Percentiles rank a stretch among this genome's conserved stretches.
Conservation (phyloP, 2,329 filamentous ascomycete genomes). For the Venturia pyrina region DNA sequence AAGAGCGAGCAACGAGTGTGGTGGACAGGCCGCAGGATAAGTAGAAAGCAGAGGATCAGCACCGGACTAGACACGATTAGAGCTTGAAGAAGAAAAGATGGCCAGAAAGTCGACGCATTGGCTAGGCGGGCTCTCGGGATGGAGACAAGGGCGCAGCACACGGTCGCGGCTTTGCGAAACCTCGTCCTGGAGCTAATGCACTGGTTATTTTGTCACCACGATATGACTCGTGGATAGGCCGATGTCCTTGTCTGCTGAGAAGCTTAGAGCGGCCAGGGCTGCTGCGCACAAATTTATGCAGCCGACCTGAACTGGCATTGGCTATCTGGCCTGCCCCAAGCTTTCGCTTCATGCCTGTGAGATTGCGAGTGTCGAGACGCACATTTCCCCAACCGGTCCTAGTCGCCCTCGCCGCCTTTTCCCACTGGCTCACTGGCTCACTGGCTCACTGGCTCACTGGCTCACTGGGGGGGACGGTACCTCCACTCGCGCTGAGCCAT, state of each 20-base stretch:
- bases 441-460: no score
- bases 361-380: slow-evolving; percentile 10
- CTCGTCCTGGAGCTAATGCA: slow-evolving; percentile 26
- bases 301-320: slow-evolving; percentile 4
- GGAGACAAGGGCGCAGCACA: slow-evolving; percentile 7
- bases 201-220: slow-evolving; percentile 20
- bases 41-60: slow-evolving; percentile 28
- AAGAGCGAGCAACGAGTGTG: slow-evolving; percentile 26
- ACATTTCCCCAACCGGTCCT: background rate
- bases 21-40: slow-evolving; percentile 28
- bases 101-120: slow-evolving; percentile 22
- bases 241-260: background rate
- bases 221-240: slow-evolving; percentile 13
- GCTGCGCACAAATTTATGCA: slow-evolving; percentile 6
- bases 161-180: slow-evolving; percentile 21
- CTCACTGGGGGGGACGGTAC: no score
- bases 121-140: slow-evolving; percentile 8
- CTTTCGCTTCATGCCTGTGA: slow-evolving; percentile 3
- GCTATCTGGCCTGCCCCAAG: background rate
- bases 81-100: slow-evolving; percentile 33
- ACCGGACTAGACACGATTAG: slow-evolving; percentile 28
- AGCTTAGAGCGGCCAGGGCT: slow-evolving; percentile 14
- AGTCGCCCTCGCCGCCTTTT: no score
- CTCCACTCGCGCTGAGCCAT: slow-evolving; percentile 1
- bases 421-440: no score